These are phyloP conservation scores for Leccinum rimulosum DNA, from an alignment of 768 basidiomycete species.

Conservation along the genomic window DNA sequence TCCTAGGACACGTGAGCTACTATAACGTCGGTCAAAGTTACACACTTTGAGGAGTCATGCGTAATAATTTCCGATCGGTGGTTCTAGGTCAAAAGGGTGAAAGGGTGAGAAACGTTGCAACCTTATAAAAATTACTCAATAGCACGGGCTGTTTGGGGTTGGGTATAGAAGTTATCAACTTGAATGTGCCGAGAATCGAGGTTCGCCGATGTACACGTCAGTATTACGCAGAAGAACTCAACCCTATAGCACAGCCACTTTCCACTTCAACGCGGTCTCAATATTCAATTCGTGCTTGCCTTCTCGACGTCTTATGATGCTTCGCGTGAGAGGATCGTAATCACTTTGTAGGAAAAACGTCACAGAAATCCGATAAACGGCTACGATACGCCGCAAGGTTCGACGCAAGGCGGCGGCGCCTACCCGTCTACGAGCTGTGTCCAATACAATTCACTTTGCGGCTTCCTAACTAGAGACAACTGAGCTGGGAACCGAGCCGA, in stretches of 20 bases:
- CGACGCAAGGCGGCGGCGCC: not conserved
- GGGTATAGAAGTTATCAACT: not conserved
- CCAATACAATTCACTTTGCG: not conserved
- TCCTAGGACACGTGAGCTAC: too few relatives aligned
- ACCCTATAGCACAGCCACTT: not conserved
- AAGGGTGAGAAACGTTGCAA: not conserved
- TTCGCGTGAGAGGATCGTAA: slow-evolving; percentile 4
- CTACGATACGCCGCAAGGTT: not conserved
- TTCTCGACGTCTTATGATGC: not conserved
- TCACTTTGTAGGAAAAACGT: not conserved
- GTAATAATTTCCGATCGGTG: not conserved
- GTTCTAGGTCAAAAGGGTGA: not conserved
- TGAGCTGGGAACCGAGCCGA: not conserved
- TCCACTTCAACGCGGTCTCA: not conserved
- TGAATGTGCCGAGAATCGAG: not conserved
- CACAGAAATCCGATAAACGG: not conserved
- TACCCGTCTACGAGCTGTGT: not conserved
- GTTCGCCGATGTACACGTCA: not conserved
- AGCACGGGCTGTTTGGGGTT: not conserved
- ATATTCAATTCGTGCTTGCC: not conserved
- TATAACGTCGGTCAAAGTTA: too few relatives aligned
- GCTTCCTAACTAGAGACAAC: not conserved
- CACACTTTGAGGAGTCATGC: not conserved
- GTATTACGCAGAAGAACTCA: not conserved
- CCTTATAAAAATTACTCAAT: not conserved